Conservation (phyloP, 495 filamentous ascomycete species). For the Penicillium ucsense region DNA sequence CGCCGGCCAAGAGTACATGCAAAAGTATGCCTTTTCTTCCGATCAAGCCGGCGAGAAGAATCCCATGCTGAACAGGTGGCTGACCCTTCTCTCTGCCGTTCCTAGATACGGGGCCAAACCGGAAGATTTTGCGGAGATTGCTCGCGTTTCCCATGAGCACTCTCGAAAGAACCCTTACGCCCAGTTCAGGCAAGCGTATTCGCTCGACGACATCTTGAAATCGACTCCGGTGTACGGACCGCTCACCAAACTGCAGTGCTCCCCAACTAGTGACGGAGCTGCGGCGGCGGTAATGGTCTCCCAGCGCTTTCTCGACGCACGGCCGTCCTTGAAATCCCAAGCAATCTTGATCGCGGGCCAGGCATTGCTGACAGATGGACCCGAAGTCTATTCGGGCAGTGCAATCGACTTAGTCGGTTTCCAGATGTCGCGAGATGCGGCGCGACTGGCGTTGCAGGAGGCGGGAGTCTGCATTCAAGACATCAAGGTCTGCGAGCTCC, state of each 20-base stretch:
- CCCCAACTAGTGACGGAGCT: conserved; percentile 83
- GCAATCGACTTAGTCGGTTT: conserved; percentile 81
- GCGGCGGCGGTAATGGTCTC: conserved; percentile 84
- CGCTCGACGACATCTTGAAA: conserved; percentile 69
- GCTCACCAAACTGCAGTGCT: conserved; percentile 67
- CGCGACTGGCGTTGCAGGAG: conserved; percentile 57
- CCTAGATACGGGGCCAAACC: conserved; percentile 53
- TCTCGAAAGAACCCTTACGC: conserved; percentile 78
- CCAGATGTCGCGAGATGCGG: conserved; percentile 68
- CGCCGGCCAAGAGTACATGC: conserved; percentile 76
- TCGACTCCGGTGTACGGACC: conserved; percentile 67
- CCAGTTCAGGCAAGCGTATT: conserved; percentile 85
- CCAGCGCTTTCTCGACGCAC: conserved; percentile 68
- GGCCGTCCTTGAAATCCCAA: conserved; percentile 66
- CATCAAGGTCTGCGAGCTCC: conserved; percentile 77
- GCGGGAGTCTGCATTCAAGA: conserved; percentile 57
- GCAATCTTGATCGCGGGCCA: conserved; percentile 84
- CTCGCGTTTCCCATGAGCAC: conserved; percentile 71
- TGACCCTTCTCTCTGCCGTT: no score
- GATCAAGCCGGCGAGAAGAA: no score
- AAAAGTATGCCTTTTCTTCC: conserved; percentile 43
- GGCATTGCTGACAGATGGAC: conserved; percentile 70
- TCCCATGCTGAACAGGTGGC: no score
- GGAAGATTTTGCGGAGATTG: conserved; percentile 80
- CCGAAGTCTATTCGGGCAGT: conserved; percentile 58